Percentiles rank a stretch among this genome's conserved stretches.
These are phyloP conservation scores for Penicillium oxalicum DNA, from an alignment of 2,329 filamentous ascomycete species.

Conservation along the genomic window DNA sequence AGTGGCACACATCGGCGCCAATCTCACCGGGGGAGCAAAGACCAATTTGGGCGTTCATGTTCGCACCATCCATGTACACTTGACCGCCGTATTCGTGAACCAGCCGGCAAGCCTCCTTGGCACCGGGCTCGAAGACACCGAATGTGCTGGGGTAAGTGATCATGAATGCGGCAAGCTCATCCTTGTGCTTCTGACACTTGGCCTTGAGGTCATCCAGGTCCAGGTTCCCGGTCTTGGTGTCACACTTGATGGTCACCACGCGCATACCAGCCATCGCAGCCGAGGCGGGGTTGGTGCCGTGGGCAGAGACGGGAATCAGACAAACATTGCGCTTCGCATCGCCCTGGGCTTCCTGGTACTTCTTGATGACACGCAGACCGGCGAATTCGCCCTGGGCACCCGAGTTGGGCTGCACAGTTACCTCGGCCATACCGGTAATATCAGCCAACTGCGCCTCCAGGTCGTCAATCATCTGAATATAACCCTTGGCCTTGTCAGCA, in stretches of 20 bases:
- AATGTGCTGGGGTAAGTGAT: slow-evolving; percentile 94
- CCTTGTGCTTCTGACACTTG: slow-evolving; percentile 82
- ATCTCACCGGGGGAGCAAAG: slow-evolving; percentile 92
- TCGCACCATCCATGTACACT: slow-evolving; percentile 98
- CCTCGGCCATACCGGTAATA: slow-evolving; percentile 85
- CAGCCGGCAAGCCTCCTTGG: slow-evolving; percentile 77
- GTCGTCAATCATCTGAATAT: slow-evolving; percentile 62
- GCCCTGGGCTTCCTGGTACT: slow-evolving; percentile 66
- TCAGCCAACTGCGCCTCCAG: slow-evolving; percentile 69
- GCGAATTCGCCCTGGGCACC: slow-evolving; percentile 94
- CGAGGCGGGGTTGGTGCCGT: slow-evolving; percentile 92
- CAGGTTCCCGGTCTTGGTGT: slow-evolving; percentile 78
- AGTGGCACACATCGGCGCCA: slow-evolving; percentile 91
- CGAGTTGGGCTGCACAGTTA: slow-evolving; percentile 90
- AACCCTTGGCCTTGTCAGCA: slow-evolving; percentile 58
- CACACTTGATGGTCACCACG: slow-evolving; percentile 87
- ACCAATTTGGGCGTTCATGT: slow-evolving; percentile 97
- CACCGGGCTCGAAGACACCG: slow-evolving; percentile 85
- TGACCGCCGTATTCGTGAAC: slow-evolving; percentile 85
- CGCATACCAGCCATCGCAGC: slow-evolving; percentile 95
- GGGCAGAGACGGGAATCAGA: slow-evolving; percentile 88
- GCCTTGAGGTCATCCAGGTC: slow-evolving; percentile 78
- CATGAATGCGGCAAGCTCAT: slow-evolving; percentile 88
- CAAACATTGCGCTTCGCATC: slow-evolving; percentile 74
- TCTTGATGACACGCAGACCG: slow-evolving; percentile 79